Conservation (phyloP, 2,329 filamentous ascomycete genomes). For the Colletotrichum sp. region DNA sequence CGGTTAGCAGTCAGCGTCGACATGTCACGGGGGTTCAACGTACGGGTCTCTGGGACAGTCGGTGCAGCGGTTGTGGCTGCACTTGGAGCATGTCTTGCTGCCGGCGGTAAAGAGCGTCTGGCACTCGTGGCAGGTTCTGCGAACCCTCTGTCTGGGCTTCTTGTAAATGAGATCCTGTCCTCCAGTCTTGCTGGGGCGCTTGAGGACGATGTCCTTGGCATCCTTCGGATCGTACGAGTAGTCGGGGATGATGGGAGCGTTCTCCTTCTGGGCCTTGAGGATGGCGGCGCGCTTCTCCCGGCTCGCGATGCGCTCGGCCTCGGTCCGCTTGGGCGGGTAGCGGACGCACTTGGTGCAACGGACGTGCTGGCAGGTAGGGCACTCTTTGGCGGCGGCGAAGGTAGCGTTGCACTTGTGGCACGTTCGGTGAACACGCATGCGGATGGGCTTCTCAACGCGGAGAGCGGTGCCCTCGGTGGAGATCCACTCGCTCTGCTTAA, state of each 20-base stretch:
- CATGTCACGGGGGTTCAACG: slow-evolving; percentile 38
- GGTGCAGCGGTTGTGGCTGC: slow-evolving; percentile 77
- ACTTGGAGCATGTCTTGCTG: slow-evolving; percentile 69
- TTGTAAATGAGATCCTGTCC: slow-evolving; percentile 76
- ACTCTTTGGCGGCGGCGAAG: slow-evolving; percentile 77
- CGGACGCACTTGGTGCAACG: slow-evolving; percentile 83
- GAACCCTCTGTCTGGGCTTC: slow-evolving; percentile 73
- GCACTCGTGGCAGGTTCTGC: slow-evolving; percentile 80
- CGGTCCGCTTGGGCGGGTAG: slow-evolving; percentile 70
- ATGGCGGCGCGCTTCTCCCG: slow-evolving; percentile 55
- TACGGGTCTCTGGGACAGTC: slow-evolving; percentile 83
- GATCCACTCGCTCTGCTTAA: slow-evolving; percentile 60
- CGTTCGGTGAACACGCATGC: slow-evolving; percentile 77
- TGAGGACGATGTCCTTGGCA: slow-evolving; percentile 58
- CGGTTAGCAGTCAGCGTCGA: not conserved
- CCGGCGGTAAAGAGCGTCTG: slow-evolving; percentile 63
- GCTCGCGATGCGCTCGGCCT: slow-evolving; percentile 58
- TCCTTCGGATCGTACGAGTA: slow-evolving; percentile 48
- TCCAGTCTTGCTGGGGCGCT: slow-evolving; percentile 68
- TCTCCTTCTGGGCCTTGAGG: slow-evolving; percentile 62
- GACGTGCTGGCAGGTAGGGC: slow-evolving; percentile 77
- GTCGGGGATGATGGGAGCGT: slow-evolving; percentile 57
- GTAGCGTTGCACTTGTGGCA: slow-evolving; percentile 82
- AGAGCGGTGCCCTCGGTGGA: slow-evolving; percentile 59
- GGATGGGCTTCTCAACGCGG: slow-evolving; percentile 76